Base-by-base conservation (phyloP, 805 yeast genomes). In the Wickerhamiella cacticola region DNA sequence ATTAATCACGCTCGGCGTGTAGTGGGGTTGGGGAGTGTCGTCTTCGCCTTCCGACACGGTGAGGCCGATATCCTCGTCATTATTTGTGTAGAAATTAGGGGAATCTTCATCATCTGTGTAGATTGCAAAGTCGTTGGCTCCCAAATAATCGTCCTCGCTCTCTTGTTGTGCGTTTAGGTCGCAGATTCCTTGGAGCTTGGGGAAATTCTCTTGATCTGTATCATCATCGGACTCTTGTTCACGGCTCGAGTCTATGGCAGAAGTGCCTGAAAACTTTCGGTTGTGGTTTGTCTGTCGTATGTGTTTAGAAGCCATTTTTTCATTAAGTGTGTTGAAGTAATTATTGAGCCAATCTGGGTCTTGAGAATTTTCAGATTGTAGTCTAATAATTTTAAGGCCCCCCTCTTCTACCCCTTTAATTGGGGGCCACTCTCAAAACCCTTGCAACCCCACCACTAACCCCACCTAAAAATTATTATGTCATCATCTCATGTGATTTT, bases 41-140 rank as follows among this genome's bases (percentile, higher is more conserved):
- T 39, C 42, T 12, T 24, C 50, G 29, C 76, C 82, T 58, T 77
- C 83, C 41, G 75, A 75, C 40, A 69, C 68, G 8, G 63, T 54
- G 41, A 47, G 50, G n/a, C 55, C 55, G 16, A 52, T 48, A 46
- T 59, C 67, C 46, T 68, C 67, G 43, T 68, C 74, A 49, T 68
- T 71, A 34, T 43, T 18, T 24, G 31, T 24, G 46, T 65, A 64
- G 28, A 44, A 44, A 25, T 34, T 28, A 9, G 41, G 34, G 13
- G 47, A 35, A 64, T 38, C 67, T 57, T 44, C 63, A 52, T 16
- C 63, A 59, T 59, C 45, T 8, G 47, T 29, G 67, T 67, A 54
- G 57, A 43, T 53, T 22, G 61, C 62, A 28, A 22, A 26, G 21
- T 51, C 39, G 16, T 50, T 26, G 15, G 13, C 44, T n/a, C 35